Evolutionary conservation across 2,329 filamentous ascomycete species (phyloP).

Genomic region (Aschersonia sp.): DNA sequence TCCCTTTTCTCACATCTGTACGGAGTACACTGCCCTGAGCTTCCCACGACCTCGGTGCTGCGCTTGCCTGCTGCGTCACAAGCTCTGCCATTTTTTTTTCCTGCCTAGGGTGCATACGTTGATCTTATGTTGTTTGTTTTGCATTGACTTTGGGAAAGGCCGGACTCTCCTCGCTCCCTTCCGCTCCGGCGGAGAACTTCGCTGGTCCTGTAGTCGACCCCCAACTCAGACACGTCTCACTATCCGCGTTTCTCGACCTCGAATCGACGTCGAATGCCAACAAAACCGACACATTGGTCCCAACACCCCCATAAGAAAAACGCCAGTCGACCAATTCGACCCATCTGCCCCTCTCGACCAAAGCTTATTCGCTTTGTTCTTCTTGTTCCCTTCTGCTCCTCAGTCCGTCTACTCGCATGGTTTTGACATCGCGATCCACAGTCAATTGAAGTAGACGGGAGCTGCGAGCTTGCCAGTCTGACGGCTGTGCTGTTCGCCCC

Average conservation of each 20-base stretch:
- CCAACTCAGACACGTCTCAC: slow-evolving; percentile 5
- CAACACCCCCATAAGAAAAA: background rate
- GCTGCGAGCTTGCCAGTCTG: background rate
- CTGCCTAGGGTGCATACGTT: background rate
- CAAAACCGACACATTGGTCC: slow-evolving; percentile 1
- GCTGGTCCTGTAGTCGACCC: slow-evolving; percentile 2
- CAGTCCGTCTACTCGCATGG: background rate
- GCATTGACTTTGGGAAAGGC: background rate
- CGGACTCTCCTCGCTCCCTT: background rate
- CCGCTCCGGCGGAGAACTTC: background rate
- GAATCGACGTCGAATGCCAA: background rate
- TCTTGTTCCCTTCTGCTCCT: background rate
- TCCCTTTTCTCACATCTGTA: background rate
- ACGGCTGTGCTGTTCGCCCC: background rate
- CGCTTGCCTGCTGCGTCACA: background rate
- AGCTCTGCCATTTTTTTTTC: background rate
- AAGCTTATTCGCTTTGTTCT: background rate
- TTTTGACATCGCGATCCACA: background rate
- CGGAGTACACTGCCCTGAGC: background rate
- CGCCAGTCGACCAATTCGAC: background rate
- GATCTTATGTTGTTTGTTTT: background rate
- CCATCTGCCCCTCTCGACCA: no score
- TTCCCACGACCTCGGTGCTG: background rate
- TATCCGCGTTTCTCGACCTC: slow-evolving; percentile 4
- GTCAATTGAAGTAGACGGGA: background rate